Percentiles rank a stretch among this genome's conserved stretches.
Evolutionary conservation across 352 stramenopile genomes (phyloP).

Genomic region (Phytopythium kandeliae): DNA sequence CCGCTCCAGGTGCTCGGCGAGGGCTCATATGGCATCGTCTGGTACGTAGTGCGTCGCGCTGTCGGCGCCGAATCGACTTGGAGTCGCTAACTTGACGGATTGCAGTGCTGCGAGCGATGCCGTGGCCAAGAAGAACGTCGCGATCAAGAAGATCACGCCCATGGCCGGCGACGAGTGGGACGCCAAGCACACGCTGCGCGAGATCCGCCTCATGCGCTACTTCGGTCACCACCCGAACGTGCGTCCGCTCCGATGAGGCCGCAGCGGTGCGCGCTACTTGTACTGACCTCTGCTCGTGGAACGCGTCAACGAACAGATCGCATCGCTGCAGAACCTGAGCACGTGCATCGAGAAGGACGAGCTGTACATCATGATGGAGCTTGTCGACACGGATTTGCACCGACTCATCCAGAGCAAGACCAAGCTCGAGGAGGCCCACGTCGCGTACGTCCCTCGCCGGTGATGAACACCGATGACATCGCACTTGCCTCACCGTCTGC

Average conservation of each 20-base stretch:
- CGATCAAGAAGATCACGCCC: slow-evolving; percentile 92
- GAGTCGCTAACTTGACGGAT: no score
- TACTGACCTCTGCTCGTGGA: no score
- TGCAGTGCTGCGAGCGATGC: slow-evolving; percentile 68
- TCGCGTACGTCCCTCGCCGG: slow-evolving; percentile 45
- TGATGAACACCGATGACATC: neutral
- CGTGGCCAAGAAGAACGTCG: slow-evolving; percentile 69
- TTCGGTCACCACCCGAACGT: slow-evolving; percentile 89
- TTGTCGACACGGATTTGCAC: slow-evolving; percentile 92
- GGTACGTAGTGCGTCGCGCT: no score
- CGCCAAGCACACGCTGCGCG: slow-evolving; percentile 88
- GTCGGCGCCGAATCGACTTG: no score
- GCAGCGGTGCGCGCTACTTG: no score
- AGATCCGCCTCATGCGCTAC: slow-evolving; percentile 90
- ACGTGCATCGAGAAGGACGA: slow-evolving; percentile 87
- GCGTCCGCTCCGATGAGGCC: slow-evolving; percentile 4
- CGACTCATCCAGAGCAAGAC: slow-evolving; percentile 87
- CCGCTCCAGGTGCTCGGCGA: slow-evolving; percentile 85
- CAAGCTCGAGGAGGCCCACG: slow-evolving; percentile 75
- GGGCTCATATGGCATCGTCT: slow-evolving; percentile 92
- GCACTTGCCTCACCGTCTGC: no score
- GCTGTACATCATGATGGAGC: slow-evolving; percentile 94
- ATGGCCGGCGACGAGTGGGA: slow-evolving; percentile 89
- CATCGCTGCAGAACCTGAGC: slow-evolving; percentile 73
- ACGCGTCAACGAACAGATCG: slow-evolving; percentile 50